Evolutionary conservation across 352 stramenopile species (phyloP).

Genomic region (Globisporangium yorkense): DNA sequence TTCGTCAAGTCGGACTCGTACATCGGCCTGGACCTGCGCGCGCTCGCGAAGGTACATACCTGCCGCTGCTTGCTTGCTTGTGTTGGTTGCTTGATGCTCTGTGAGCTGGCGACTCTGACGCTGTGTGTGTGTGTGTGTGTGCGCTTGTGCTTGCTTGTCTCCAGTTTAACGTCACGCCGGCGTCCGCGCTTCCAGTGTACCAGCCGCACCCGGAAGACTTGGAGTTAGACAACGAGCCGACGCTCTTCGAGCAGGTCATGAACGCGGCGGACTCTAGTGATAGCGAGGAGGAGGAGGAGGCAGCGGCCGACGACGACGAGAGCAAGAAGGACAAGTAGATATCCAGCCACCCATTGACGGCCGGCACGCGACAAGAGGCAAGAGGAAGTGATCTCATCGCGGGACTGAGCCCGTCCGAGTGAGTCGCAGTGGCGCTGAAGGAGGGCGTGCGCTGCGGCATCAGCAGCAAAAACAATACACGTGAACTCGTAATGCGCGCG

Average conservation of each 20-base stretch:
- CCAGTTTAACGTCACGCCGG: slow-evolving; percentile 92
- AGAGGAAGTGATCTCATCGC: not conserved
- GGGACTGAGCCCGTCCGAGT: no score
- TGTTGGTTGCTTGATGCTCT: not conserved
- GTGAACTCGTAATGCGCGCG: no score
- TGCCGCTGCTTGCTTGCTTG: not conserved
- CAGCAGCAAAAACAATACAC: not conserved
- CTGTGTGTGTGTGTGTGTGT: slow-evolving; percentile 12
- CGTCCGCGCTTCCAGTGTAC: slow-evolving; percentile 92
- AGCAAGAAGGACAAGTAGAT: slow-evolving; percentile 69
- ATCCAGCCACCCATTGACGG: not conserved
- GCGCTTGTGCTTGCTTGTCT: slow-evolving; percentile 5
- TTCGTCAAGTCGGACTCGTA: slow-evolving; percentile 98
- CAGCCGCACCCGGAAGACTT: slow-evolving; percentile 97
- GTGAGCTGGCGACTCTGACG: slow-evolving; percentile 7
- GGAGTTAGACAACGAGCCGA: slow-evolving; percentile 99
- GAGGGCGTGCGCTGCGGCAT: not conserved
- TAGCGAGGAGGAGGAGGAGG: slow-evolving; percentile 69
- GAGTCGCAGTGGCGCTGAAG: not conserved
- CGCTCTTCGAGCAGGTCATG: slow-evolving; percentile 98
- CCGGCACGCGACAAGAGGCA: not conserved
- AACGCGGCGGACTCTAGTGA: slow-evolving; percentile 81
- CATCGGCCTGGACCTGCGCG: slow-evolving; percentile 93
- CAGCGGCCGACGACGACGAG: slow-evolving; percentile 16
- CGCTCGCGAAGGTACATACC: slow-evolving; percentile 76